Evolutionary conservation across 306 rosid genomes (phyloP).

Genomic region (Herpetospermum pedunculosum): DNA sequence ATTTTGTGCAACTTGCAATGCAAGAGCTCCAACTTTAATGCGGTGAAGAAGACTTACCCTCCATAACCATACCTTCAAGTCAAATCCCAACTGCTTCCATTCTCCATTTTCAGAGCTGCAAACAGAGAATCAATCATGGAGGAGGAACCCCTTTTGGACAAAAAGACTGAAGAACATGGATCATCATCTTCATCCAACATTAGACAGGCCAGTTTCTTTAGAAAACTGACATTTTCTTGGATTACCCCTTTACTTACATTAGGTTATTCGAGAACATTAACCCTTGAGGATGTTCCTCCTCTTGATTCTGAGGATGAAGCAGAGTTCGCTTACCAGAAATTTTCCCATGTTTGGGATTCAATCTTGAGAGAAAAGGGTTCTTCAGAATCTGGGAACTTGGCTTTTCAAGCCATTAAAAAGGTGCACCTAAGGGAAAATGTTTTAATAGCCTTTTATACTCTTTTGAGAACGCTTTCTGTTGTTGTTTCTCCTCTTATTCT

Average conservation of each 20-base stretch:
- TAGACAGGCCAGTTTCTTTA: conserved; percentile 20
- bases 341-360: conserved; percentile 42
- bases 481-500: conserved; percentile 50
- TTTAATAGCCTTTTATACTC: conserved; percentile 30
- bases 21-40: too few relatives aligned
- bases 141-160: too few relatives aligned
- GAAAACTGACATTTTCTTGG: conserved; percentile 60
- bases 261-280: conserved; percentile 45
- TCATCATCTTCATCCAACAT: conserved; percentile 11
- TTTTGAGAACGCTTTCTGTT: conserved; percentile 35
- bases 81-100: too few relatives aligned
- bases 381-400: conserved; percentile 26
- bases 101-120: too few relatives aligned
- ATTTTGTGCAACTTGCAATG: too few relatives aligned
- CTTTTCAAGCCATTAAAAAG: conserved; percentile 30
- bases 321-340: conserved; percentile 24
- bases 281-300: conserved; percentile 48
- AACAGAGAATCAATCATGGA: too few relatives aligned
- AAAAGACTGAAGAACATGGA: conserved; percentile 12
- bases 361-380: conserved; percentile 22
- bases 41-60: too few relatives aligned
- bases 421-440: conserved; percentile 46
- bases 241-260: conserved; percentile 37
- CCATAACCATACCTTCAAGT: too few relatives aligned
- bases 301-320: conserved; percentile 60